Percentiles rank a stretch among this genome's conserved stretches.
These are phyloP conservation scores for Petunia secreta DNA, from an alignment of 257 asterid genomes.

Conservation along the genomic window DNA sequence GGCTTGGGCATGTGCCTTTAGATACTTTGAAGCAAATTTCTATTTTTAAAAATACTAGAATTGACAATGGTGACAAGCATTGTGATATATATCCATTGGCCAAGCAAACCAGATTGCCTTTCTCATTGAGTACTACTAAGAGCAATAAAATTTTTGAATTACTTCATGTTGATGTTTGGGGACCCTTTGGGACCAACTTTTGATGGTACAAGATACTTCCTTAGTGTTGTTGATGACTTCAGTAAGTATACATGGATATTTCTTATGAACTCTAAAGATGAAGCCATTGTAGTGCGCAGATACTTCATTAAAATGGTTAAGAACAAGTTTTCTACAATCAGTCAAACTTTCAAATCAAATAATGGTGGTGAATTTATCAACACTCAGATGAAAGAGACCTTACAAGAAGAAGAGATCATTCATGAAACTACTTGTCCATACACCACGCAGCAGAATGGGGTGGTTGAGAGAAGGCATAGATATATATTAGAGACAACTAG, in stretches of 20 bases:
- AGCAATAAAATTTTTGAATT: neutral
- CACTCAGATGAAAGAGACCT: too few relatives aligned
- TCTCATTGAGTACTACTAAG: neutral
- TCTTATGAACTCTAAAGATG: too few relatives aligned
- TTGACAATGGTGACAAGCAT: neutral
- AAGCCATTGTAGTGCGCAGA: too few relatives aligned
- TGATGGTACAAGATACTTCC: neutral
- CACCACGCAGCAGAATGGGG: neutral
- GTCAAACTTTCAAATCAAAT: too few relatives aligned
- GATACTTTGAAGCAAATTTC: neutral
- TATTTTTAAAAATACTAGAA: neutral
- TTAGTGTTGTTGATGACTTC: neutral
- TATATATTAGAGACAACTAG: neutral
- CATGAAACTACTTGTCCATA: too few relatives aligned
- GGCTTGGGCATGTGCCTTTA: neutral
- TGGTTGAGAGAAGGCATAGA: neutral
- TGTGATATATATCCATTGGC: neutral
- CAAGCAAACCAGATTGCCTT: neutral
- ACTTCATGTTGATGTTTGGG: neutral
- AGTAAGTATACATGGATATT: neutral
- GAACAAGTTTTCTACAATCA: too few relatives aligned
- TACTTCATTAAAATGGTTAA: too few relatives aligned
- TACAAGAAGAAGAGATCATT: too few relatives aligned
- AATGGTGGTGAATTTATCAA: too few relatives aligned
- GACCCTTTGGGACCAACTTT: neutral